Percentiles rank a stretch among this genome's conserved stretches.
Conservation (phyloP, 768 basidiomycete species). For the Imleria badia region DNA sequence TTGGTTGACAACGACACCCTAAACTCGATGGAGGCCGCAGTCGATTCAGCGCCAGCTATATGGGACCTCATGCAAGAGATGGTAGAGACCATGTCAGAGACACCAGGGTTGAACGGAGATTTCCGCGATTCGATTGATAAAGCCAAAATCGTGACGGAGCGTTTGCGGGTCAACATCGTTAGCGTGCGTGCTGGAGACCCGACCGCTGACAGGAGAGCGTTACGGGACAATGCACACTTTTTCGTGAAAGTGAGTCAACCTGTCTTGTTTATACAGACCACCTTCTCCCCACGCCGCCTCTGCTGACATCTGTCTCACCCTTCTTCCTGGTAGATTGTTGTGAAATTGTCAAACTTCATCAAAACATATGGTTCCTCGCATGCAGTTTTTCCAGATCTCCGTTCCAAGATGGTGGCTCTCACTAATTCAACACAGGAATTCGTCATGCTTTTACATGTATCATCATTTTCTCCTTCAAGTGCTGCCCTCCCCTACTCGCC, state of each 20-base stretch:
- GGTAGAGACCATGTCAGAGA: slow-evolving; percentile 57
- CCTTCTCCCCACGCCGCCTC: not conserved
- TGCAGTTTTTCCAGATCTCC: slow-evolving; percentile 58
- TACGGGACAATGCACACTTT: slow-evolving; percentile 75
- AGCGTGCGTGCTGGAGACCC: slow-evolving; percentile 56
- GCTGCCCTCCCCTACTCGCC: slow-evolving; percentile 63
- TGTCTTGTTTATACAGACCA: not conserved
- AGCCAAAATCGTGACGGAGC: slow-evolving; percentile 64
- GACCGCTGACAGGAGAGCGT: slow-evolving; percentile 53
- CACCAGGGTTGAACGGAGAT: slow-evolving; percentile 41
- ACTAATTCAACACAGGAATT: slow-evolving; percentile 87
- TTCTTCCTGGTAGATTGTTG: slow-evolving; percentile 57
- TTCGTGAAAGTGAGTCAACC: slow-evolving; percentile 70
- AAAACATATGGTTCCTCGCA: slow-evolving; percentile 59
- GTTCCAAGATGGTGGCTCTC: slow-evolving; percentile 70
- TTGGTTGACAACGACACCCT: slow-evolving; percentile 78
- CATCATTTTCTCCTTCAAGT: slow-evolving; percentile 67
- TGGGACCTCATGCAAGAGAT: slow-evolving; percentile 82
- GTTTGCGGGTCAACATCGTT: slow-evolving; percentile 57
- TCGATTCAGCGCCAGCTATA: slow-evolving; percentile 75
- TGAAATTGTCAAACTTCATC: slow-evolving; percentile 71
- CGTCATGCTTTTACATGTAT: slow-evolving; percentile 82
- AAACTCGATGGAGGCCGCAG: slow-evolving; percentile 73
- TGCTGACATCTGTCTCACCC: slow-evolving; percentile 3
- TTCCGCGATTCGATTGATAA: slow-evolving; percentile 54